Percentiles rank a stretch among this genome's conserved stretches.
Conservation (phyloP, 192 early-diverging fungal species). For the Coemansia umbellata region DNA sequence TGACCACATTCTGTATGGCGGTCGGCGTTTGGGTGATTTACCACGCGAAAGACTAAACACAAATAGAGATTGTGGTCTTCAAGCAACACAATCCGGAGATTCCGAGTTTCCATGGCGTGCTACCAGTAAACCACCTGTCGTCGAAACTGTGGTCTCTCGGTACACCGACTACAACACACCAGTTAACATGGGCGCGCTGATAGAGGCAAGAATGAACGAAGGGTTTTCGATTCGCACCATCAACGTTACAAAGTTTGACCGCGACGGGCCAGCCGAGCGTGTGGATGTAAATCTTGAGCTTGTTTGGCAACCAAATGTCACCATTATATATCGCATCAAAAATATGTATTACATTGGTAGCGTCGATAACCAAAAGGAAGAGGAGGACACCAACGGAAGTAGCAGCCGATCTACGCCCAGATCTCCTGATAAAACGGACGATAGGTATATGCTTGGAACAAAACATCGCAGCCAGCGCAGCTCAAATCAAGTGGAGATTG, state of each 20-base stretch:
- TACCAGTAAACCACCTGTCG: slow-evolving; percentile 55
- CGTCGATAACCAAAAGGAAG: not conserved
- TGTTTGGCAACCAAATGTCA: slow-evolving; percentile 72
- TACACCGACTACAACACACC: slow-evolving; percentile 65
- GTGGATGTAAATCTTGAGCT: slow-evolving; percentile 63
- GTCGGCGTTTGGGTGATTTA: slow-evolving; percentile 45
- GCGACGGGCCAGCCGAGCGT: slow-evolving; percentile 40
- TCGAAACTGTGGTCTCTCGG: slow-evolving; percentile 57
- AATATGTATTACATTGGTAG: slow-evolving; percentile 25
- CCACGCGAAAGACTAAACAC: slow-evolving; percentile 47
- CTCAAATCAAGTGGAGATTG: slow-evolving; percentile 47
- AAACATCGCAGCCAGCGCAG: slow-evolving; percentile 41
- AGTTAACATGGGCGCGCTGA: slow-evolving; percentile 56
- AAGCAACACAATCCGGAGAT: slow-evolving; percentile 18
- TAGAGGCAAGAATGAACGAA: slow-evolving; percentile 65
- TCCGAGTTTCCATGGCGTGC: slow-evolving; percentile 68
- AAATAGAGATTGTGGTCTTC: slow-evolving; percentile 15
- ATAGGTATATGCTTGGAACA: not conserved
- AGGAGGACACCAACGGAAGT: not conserved
- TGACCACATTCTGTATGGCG: slow-evolving; percentile 26
- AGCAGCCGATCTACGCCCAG: not conserved
- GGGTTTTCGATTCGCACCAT: slow-evolving; percentile 66
- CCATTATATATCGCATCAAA: slow-evolving; percentile 68
- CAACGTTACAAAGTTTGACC: slow-evolving; percentile 43
- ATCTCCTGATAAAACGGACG: not conserved